phyloP scores from a whole-genome alignment of 2,329 filamentous ascomycete genomes.

The Fusarium protoensiforme region DNA sequence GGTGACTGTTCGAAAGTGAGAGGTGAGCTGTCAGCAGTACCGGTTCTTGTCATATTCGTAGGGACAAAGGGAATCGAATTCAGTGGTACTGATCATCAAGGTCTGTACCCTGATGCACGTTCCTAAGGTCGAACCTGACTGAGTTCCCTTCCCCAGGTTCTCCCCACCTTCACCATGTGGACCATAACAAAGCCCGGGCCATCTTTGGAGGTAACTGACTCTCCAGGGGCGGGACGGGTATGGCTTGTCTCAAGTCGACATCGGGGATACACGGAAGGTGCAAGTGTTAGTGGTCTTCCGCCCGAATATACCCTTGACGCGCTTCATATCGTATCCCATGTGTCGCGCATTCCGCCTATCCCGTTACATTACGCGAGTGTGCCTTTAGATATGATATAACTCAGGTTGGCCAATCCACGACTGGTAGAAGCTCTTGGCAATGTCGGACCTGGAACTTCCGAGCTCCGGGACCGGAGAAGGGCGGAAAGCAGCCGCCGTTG shows the following conservation, averaged over 20 bases:
- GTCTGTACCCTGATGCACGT: not conserved
- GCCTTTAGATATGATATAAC: not conserved
- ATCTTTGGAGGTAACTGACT: not conserved
- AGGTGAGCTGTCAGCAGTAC: not conserved
- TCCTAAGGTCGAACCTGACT: not conserved
- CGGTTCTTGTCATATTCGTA: not conserved
- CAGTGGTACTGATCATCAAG: not conserved
- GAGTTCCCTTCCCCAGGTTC: not conserved
- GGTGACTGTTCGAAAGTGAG: not conserved
- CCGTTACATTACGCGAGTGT: not conserved
- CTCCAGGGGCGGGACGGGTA: not conserved
- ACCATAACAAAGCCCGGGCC: not conserved
- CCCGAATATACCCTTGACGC: not conserved
- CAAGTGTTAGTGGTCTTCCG: not conserved
- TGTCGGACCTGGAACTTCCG: not conserved
- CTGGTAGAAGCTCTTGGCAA: not conserved
- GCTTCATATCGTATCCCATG: not conserved
- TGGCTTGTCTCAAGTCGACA: not conserved
- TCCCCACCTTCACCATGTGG: not conserved
- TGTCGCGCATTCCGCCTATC: not conserved
- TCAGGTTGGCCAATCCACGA: not conserved
- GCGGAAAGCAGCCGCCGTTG: not conserved
- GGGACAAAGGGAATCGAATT: not conserved
- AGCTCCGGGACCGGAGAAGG: not conserved
- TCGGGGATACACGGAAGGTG: not conserved